Evolutionary conservation across 83 land plant genomes (phyloP).

Genomic region (Thuja plicata): DNA sequence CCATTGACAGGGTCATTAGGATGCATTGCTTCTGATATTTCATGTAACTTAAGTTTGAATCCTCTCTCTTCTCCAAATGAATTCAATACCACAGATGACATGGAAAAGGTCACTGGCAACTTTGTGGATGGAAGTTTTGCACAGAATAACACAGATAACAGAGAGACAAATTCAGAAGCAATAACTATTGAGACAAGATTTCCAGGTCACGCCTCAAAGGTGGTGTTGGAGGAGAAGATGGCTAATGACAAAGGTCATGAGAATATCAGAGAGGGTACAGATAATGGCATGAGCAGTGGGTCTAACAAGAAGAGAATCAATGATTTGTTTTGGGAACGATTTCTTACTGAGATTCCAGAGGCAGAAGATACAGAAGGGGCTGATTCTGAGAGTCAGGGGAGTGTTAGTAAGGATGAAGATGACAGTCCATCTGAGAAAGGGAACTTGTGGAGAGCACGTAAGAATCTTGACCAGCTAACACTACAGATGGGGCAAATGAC

Average conservation of each 20-base stretch:
- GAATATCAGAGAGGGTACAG: not conserved
- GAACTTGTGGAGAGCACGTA: slow-evolving; percentile 13
- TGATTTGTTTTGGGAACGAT: slow-evolving; percentile 79
- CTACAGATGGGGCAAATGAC: slow-evolving; percentile 30
- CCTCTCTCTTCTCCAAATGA: slow-evolving; percentile 53
- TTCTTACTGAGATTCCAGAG: slow-evolving; percentile 70
- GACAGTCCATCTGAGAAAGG: slow-evolving; percentile 18
- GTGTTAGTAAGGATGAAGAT: slow-evolving; percentile 27
- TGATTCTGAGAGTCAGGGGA: slow-evolving; percentile 35
- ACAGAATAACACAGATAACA: not conserved
- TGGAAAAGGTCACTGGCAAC: slow-evolving; percentile 11
- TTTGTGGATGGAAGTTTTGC: slow-evolving; percentile 5
- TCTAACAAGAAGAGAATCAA: slow-evolving; percentile 31
- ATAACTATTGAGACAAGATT: not conserved
- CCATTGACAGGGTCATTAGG: slow-evolving; percentile 18
- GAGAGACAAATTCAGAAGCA: slow-evolving; percentile 1
- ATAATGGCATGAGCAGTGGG: not conserved
- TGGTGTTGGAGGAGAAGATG: not conserved
- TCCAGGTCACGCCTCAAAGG: not conserved
- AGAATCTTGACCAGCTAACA: slow-evolving; percentile 29
- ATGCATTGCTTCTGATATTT: slow-evolving; percentile 30
- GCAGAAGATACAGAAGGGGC: slow-evolving; percentile 63
- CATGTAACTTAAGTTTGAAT: slow-evolving; percentile 54
- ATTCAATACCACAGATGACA: slow-evolving; percentile 12
- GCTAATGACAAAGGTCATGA: not conserved